Evolutionary conservation across 2,329 filamentous ascomycete genomes (phyloP).

Genomic region (Celoporthe dispersa): DNA sequence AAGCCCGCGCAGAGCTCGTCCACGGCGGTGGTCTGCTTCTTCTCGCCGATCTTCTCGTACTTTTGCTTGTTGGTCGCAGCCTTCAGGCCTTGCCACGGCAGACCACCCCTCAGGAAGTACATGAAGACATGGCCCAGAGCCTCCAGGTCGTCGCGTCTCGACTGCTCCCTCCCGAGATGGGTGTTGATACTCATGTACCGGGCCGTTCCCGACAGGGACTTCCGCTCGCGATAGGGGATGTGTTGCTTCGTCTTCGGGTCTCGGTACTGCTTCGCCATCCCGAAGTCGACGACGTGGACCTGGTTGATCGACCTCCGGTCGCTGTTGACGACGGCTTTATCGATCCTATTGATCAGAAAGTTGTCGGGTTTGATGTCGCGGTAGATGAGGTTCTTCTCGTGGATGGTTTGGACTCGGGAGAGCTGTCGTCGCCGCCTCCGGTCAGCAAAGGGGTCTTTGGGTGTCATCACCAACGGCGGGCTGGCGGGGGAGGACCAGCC

Average conservation of each 20-base stretch:
- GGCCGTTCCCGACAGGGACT: slow-evolving; percentile 94
- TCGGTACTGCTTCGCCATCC: slow-evolving; percentile 99
- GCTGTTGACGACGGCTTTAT: slow-evolving; percentile 65
- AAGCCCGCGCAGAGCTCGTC: slow-evolving; percentile 97
- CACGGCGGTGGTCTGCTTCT: slow-evolving; percentile 97
- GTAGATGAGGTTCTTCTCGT: slow-evolving; percentile 99
- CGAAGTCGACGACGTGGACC: slow-evolving; percentile 98
- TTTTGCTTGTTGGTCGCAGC: slow-evolving; percentile 89
- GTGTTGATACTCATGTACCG: slow-evolving; percentile 99
- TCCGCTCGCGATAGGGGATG: slow-evolving; percentile 95
- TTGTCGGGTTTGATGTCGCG: slow-evolving; percentile 99
- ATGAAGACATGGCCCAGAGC: slow-evolving; percentile 78
- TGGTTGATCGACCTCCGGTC: slow-evolving; percentile 68
- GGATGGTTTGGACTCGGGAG: slow-evolving; percentile 88
- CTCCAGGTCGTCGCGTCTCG: slow-evolving; percentile 92
- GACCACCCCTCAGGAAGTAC: slow-evolving; percentile 73
- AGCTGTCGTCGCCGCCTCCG: slow-evolving; percentile 54
- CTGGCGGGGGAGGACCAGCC: background rate
- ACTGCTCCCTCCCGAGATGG: slow-evolving; percentile 94
- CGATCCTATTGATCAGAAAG: slow-evolving; percentile 93
- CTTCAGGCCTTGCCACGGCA: slow-evolving; percentile 76
- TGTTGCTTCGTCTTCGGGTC: slow-evolving; percentile 99
- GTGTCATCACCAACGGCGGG: too few relatives aligned
- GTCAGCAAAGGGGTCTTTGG: slow-evolving; percentile 35
- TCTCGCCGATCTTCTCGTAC: slow-evolving; percentile 99